Evolutionary conservation across 2,329 filamentous ascomycete genomes (phyloP).

Genomic region (Dothistroma septosporum): DNA sequence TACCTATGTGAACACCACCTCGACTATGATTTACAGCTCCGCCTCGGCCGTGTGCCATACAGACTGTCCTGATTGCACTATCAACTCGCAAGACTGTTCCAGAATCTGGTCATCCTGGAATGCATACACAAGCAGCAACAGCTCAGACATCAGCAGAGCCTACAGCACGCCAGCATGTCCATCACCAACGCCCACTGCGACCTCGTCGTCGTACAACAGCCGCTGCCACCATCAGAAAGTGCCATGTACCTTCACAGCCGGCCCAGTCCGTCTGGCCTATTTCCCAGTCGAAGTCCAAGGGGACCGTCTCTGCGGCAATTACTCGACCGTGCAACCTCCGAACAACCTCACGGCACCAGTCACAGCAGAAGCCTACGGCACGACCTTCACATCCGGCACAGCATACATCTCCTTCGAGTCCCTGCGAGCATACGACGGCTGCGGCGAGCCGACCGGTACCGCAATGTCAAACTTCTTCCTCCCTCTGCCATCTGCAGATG

Average conservation of each 20-base stretch:
- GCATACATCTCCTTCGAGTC: constrained; percentile 21
- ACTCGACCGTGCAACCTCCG: neutral
- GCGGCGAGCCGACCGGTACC: constrained; percentile 8
- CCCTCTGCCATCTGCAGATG: constrained; percentile 5
- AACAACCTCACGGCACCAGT: constrained; percentile 1
- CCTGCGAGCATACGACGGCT: constrained; percentile 12
- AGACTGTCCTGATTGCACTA: neutral
- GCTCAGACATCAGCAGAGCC: neutral
- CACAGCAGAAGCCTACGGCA: constrained; percentile 12
- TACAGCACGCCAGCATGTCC: constrained; percentile 1
- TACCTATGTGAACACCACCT: neutral
- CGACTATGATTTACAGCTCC: neutral
- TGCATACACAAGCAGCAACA: neutral
- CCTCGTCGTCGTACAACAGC: neutral
- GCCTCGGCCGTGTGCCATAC: neutral
- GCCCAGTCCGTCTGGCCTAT: constrained; percentile 5
- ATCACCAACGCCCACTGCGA: neutral
- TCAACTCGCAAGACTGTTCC: neutral
- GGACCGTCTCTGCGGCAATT: constrained; percentile 1
- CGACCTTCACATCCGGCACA: constrained; percentile 17
- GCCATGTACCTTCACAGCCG: constrained; percentile 1
- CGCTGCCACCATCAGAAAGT: neutral
- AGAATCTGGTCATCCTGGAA: neutral
- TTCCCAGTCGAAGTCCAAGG: constrained; percentile 6
- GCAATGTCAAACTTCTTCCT: constrained; percentile 10